A percentile compares a stretch with the other conserved stretches of the same genome.
Evolutionary conservation across 257 asterid genomes (phyloP).

Genomic region (Rubia yunnanensis): DNA sequence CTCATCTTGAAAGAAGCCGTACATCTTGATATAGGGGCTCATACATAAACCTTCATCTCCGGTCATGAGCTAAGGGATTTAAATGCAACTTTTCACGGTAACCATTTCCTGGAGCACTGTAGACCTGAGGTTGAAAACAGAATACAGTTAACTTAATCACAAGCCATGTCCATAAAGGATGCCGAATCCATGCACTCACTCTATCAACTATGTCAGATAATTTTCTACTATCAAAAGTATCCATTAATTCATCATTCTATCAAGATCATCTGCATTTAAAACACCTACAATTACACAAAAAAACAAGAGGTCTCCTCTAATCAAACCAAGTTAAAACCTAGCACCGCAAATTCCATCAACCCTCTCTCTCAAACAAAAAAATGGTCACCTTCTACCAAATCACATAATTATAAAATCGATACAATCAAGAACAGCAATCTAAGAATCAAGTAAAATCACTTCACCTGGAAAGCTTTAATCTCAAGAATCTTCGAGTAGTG

Average conservation of each 20-base stretch:
- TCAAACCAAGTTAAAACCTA: background rate
- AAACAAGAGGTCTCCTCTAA: background rate
- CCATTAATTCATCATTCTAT: constrained; percentile 72
- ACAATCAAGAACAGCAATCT: constrained; percentile 6
- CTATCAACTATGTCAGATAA: constrained; percentile 53
- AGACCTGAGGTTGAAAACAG: no score
- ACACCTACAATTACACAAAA: constrained; percentile 23
- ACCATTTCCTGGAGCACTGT: no score
- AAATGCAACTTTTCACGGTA: no score
- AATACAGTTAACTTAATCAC: no score
- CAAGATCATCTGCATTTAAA: constrained; percentile 39
- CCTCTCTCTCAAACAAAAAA: background rate
- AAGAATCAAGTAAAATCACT: background rate
- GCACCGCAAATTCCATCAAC: background rate
- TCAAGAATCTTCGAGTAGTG: background rate
- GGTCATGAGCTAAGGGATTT: no score
- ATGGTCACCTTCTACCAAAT: background rate
- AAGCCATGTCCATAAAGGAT: no score
- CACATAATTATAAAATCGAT: background rate
- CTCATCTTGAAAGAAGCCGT: no score
- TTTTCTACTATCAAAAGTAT: constrained; percentile 38
- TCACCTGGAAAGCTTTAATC: background rate
- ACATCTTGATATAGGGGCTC: no score
- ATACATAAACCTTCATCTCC: no score
- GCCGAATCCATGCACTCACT: constrained; percentile 61